Evolutionary conservation across 2,329 filamentous ascomycete genomes (phyloP).

Genomic region (Monilinia fructicola): DNA sequence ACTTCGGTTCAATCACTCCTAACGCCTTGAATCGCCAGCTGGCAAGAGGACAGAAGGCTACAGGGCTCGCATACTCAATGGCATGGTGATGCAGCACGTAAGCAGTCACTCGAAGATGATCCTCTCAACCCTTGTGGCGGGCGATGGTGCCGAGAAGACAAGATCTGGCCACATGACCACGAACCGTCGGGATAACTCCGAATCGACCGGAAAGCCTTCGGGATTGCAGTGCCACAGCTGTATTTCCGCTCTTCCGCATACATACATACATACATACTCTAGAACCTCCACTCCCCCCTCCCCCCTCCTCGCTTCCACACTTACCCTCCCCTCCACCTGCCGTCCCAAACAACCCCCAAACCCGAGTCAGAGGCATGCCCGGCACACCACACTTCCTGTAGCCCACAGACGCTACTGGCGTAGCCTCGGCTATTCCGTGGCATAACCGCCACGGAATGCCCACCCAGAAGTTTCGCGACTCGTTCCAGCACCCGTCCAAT

Average conservation of each 20-base stretch:
- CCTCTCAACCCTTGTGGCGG: constrained; percentile 1
- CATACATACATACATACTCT: neutral
- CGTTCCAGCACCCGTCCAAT: constrained; percentile 3
- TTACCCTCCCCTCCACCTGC: neutral
- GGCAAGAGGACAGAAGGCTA: neutral
- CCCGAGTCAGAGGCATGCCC: neutral
- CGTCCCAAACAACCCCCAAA: neutral
- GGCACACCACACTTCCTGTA: neutral
- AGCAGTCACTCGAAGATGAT: neutral
- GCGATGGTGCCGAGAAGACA: neutral
- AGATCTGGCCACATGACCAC: neutral
- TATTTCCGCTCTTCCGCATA: neutral
- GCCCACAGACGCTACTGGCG: neutral
- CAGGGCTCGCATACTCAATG: neutral
- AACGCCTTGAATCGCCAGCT: neutral
- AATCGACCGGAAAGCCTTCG: constrained; percentile 5
- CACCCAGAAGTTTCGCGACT: neutral
- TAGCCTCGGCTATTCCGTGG: constrained; percentile 5
- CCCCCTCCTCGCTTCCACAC: neutral
- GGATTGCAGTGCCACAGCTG: neutral
- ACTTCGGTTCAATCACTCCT: constrained; percentile 2
- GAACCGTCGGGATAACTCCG: neutral
- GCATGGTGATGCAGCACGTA: neutral
- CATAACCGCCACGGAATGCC: neutral
- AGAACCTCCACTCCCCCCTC: neutral